Conservation (phyloP, 2,329 filamentous ascomycete genomes). For the Talaromyces sp. region DNA sequence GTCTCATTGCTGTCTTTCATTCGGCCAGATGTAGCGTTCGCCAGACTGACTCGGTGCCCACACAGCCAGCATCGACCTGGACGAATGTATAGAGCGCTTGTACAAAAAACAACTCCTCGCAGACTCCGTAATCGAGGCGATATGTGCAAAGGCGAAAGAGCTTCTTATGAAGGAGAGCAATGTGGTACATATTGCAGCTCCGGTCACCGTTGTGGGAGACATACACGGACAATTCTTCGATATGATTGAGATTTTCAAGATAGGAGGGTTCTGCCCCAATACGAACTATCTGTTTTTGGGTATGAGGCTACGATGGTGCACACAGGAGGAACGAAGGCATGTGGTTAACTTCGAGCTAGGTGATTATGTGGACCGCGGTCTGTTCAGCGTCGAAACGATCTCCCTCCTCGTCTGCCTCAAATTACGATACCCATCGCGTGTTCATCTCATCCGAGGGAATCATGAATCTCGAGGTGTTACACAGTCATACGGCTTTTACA, state of each 20-base stretch:
- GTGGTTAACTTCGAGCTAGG: conserved; percentile 51
- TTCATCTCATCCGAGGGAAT: conserved; percentile 94
- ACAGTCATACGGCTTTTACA: conserved; percentile 98
- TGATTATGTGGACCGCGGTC: conserved; percentile 96
- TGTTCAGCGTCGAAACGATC: conserved; percentile 98
- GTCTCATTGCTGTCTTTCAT: conserved; percentile 19
- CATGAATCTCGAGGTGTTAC: conserved; percentile 97
- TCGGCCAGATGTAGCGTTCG: not conserved
- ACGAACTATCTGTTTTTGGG: conserved; percentile 98
- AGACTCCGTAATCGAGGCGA: conserved; percentile 96
- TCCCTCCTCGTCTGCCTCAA: conserved; percentile 96
- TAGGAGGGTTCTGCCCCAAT: conserved; percentile 93
- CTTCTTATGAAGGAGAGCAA: conserved; percentile 99
- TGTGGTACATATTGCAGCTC: conserved; percentile 92
- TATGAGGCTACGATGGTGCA: conserved; percentile 39
- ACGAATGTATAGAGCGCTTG: conserved; percentile 94
- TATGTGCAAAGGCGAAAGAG: conserved; percentile 99
- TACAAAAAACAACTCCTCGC: conserved; percentile 97
- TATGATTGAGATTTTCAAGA: conserved; percentile 98
- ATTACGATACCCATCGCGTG: conserved; percentile 89
- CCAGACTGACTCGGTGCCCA: not conserved
- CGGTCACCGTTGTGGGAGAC: conserved; percentile 95
- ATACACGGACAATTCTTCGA: conserved; percentile 99
- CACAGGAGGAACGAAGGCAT: not conserved
- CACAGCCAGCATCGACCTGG: conserved; percentile 88